Percentiles rank a stretch among this genome's conserved stretches.
phyloP scores from a whole-genome alignment of 441 rosid species.

The Biscutella laevigata region DNA sequence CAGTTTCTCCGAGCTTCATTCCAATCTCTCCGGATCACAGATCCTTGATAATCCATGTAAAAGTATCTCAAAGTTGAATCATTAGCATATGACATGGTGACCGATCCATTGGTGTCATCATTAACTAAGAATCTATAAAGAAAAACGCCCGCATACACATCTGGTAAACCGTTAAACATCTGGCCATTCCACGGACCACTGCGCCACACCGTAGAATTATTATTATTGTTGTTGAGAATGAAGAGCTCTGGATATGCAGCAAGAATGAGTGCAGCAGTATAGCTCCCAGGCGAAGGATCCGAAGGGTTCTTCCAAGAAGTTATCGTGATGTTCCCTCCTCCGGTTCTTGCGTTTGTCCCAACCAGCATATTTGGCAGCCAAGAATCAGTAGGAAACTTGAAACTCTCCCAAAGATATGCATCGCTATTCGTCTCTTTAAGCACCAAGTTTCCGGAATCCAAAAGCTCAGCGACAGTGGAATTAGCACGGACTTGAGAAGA shows the following conservation, averaged over 20 bases:
- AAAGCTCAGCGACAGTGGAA: slow-evolving; percentile 28
- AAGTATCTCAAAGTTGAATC: slow-evolving; percentile 6
- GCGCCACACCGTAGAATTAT: slow-evolving; percentile 32
- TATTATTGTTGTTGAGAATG: slow-evolving; percentile 26
- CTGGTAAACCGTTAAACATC: slow-evolving; percentile 31
- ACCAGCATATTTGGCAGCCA: slow-evolving; percentile 27
- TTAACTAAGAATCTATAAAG: slow-evolving; percentile 24
- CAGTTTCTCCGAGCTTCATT: slow-evolving; percentile 20
- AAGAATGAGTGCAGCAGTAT: slow-evolving; percentile 25
- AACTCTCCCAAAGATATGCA: slow-evolving; percentile 38
- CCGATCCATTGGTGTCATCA: slow-evolving; percentile 17
- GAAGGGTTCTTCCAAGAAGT: slow-evolving; percentile 41
- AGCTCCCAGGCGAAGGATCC: slow-evolving; percentile 45
- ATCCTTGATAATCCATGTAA: slow-evolving; percentile 25
- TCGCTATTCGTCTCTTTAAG: slow-evolving; percentile 8
- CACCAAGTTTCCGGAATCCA: slow-evolving; percentile 42
- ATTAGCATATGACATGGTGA: slow-evolving; percentile 14
- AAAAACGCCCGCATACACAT: slow-evolving; percentile 15
- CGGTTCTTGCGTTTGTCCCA: slow-evolving; percentile 17
- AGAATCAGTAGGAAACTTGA: slow-evolving; percentile 31
- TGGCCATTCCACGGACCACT: slow-evolving; percentile 48
- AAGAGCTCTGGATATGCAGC: slow-evolving; percentile 30
- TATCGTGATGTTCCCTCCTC: slow-evolving; percentile 19
- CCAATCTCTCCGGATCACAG: slow-evolving; percentile 14
- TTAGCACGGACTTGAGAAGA: not conserved